Conservation (phyloP, 805 yeast genomes). For the Komagataella populi region DNA sequence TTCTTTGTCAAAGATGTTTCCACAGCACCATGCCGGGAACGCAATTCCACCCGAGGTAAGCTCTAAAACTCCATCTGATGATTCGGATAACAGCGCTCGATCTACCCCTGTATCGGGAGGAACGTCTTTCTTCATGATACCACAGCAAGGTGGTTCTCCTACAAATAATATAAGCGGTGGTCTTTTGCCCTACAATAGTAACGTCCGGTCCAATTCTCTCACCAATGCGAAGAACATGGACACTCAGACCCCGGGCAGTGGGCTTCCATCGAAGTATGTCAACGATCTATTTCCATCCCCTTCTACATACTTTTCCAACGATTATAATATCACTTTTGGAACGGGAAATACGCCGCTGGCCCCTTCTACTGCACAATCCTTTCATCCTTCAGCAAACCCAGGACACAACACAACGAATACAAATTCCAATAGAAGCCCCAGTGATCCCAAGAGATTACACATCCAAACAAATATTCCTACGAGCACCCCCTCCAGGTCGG, state of each 20-base stretch:
- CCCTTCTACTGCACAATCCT: conserved; percentile 12
- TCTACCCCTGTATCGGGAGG: not conserved
- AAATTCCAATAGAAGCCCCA: not conserved
- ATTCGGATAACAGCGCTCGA: not conserved
- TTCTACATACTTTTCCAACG: conserved; percentile 53
- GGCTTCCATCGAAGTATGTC: conserved; percentile 59
- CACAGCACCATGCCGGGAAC: not conserved
- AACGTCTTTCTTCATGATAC: not conserved
- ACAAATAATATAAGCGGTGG: conserved; percentile 4
- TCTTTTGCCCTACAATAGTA: not conserved
- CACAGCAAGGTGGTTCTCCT: not conserved
- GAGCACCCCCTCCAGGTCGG: not conserved
- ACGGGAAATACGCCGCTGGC: conserved; percentile 24
- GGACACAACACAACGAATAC: not conserved
- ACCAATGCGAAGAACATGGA: conserved; percentile 13
- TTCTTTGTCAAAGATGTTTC: not conserved
- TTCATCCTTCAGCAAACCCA: not conserved
- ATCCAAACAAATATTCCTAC: not conserved
- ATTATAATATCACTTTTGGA: conserved; percentile 37
- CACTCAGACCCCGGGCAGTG: conserved; percentile 59
- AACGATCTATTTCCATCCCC: conserved; percentile 74
- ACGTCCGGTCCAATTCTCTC: not conserved
- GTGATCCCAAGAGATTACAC: not conserved
- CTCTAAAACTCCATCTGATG: not conserved
- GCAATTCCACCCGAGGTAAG: not conserved